Percentiles rank a stretch among this genome's conserved stretches.
Evolutionary conservation across 23 red algal species (phyloP).

Genomic region (Porphyridium purpureum): DNA sequence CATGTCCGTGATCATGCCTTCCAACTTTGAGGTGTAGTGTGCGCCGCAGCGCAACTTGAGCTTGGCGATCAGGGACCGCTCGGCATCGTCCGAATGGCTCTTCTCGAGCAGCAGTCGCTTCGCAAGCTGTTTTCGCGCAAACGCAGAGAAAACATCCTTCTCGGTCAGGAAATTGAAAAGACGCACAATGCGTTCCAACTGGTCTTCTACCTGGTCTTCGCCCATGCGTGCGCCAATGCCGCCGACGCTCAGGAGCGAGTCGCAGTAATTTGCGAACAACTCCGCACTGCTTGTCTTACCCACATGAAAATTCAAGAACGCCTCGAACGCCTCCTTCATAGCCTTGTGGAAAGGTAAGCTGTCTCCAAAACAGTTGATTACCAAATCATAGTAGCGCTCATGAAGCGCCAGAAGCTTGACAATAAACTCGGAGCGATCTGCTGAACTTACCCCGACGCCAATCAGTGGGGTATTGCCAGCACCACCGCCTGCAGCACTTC

Average conservation of each 20-base stretch:
- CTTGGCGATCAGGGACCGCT: slow-evolving; percentile 66
- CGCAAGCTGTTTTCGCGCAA: slow-evolving; percentile 75
- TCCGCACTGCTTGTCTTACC: slow-evolving; percentile 56
- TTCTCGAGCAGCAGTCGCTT: slow-evolving; percentile 77
- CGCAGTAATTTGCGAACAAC: slow-evolving; percentile 77
- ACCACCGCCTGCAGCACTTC: too few species aligned
- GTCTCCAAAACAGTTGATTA: slow-evolving; percentile 58
- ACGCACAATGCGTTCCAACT: slow-evolving; percentile 47
- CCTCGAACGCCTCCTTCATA: slow-evolving; percentile 87
- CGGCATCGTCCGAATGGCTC: slow-evolving; percentile 61
- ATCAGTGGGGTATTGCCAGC: too few species aligned
- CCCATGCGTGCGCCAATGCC: slow-evolving; percentile 53
- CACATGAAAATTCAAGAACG: slow-evolving; percentile 80
- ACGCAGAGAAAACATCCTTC: slow-evolving; percentile 97
- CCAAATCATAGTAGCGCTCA: slow-evolving; percentile 53
- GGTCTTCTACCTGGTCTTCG: slow-evolving; percentile 45
- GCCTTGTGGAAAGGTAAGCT: slow-evolving; percentile 54
- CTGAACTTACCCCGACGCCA: too few species aligned
- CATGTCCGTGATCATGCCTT: slow-evolving; percentile 97
- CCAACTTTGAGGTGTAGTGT: slow-evolving; percentile 83
- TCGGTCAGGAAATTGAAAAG: slow-evolving; percentile 76
- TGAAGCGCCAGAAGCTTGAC: slow-evolving; percentile 56
- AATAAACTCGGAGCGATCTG: slow-evolving; percentile 55
- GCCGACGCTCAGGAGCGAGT: slow-evolving; percentile 49
- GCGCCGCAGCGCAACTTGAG: slow-evolving; percentile 70